Conservation (phyloP, 352 stramenopile genomes). For the Plasmopara viticola region DNA sequence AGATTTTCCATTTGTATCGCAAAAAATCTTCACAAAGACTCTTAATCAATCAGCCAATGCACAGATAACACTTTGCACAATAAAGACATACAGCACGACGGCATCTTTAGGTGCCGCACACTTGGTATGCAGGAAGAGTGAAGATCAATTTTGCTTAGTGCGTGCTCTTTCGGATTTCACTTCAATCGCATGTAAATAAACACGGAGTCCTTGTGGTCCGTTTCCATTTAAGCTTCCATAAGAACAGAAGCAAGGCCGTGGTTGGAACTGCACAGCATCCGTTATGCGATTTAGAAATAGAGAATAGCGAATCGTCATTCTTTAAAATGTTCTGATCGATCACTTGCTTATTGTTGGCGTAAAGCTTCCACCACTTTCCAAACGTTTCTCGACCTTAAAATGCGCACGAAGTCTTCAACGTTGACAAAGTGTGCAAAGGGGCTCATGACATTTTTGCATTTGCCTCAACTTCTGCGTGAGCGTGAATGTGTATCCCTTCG, state of each 20-base stretch:
- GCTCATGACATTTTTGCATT: slow-evolving; percentile 75
- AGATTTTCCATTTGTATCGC: slow-evolving; percentile 57
- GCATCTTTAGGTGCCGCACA: neutral
- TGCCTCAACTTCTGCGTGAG: slow-evolving; percentile 51
- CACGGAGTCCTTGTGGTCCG: slow-evolving; percentile 70
- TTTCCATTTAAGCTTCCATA: slow-evolving; percentile 72
- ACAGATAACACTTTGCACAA: slow-evolving; percentile 1
- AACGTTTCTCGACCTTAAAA: slow-evolving; percentile 77
- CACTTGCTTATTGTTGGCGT: slow-evolving; percentile 29
- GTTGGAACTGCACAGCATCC: slow-evolving; percentile 48
- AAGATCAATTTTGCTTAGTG: slow-evolving; percentile 22
- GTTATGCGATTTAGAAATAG: neutral
- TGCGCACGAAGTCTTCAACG: slow-evolving; percentile 58
- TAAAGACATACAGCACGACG: neutral
- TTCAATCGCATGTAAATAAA: slow-evolving; percentile 72
- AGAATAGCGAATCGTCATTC: neutral
- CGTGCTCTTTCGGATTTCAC: slow-evolving; percentile 51
- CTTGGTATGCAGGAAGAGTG: neutral
- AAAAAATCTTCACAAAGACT: slow-evolving; percentile 75
- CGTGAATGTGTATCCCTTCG: slow-evolving; percentile 62
- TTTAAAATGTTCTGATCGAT: slow-evolving; percentile 53
- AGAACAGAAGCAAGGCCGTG: slow-evolving; percentile 69
- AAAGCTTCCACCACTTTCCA: slow-evolving; percentile 58
- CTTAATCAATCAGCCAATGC: slow-evolving; percentile 45
- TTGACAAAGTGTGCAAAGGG: slow-evolving; percentile 53